Evolutionary conservation across 1,139 yeast species (phyloP), one percentile per base, ranked within the genome.

Genomic region (Nadsonia commutata): DNA sequence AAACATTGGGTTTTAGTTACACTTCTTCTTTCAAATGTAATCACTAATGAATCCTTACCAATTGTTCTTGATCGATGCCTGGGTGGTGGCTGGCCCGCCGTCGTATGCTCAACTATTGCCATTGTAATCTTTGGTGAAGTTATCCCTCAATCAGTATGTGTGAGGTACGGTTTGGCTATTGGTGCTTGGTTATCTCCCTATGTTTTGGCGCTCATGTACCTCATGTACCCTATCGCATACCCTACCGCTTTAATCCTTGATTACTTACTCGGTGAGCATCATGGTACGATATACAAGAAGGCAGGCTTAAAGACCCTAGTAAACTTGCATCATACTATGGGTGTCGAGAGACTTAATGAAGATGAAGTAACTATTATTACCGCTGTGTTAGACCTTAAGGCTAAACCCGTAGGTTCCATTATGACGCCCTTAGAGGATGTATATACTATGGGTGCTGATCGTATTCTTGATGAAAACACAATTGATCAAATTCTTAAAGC

Each of bases 1-100:
- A 90, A 90, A 59, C 98, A 90, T 63, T 88, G 97, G 96, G 90
- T 90, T n/a, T 71, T 90, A 45, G 97, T 90, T 27, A 90, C 98
- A 0, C 64, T 90, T 48, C 70, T 90, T 49, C 67, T 88, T 39
- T 20, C 62, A 40, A 90, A 90, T 57, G 97, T 90, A 43, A 84
- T 90, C 58, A 90, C 97, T 42, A 90, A 90, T 62, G 98, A 90
- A 62, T 80, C 96, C 1, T 70, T 90, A 48, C 98, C 98, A 2
- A 90, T 90, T 54, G 94, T 90, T 17, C 71, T 90, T 50, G 97
- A 90, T 59, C 71, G 94, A 46, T 81, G 88, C 55, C 72, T 90
- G 21, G 97, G 97, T 40, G 97, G 98, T 39, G 98, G 98, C 2
- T 82, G 95, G 85, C 90, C 94, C 13, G 98, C 98, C 1, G 95